A percentile compares a stretch with the other conserved stretches of the same genome.
phyloP scores from a whole-genome alignment of 768 basidiomycete species.

The Megacollybia marginata region DNA sequence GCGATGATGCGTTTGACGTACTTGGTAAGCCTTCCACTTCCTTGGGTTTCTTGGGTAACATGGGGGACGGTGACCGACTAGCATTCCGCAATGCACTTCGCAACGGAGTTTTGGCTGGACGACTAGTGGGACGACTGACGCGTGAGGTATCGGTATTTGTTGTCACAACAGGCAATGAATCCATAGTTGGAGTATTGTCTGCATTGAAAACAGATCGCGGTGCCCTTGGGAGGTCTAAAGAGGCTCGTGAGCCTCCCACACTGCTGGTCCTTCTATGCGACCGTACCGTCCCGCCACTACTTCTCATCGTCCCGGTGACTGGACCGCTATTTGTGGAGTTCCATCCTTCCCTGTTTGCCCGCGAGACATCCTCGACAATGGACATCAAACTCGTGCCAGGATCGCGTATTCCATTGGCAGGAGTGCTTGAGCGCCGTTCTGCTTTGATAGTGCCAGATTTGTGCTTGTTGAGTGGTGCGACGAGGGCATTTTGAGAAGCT shows the following conservation, averaged over 20 bases:
- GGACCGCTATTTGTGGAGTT: neutral
- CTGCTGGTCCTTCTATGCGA: neutral
- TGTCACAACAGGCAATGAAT: neutral
- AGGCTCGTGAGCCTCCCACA: constrained; percentile 4
- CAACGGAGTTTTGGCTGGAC: constrained; percentile 42
- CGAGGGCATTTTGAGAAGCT: neutral
- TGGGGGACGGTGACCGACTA: constrained; percentile 44
- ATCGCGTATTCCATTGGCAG: constrained; percentile 3
- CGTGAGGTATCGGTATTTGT: neutral
- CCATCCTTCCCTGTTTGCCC: constrained; percentile 22
- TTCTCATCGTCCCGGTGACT: constrained; percentile 1
- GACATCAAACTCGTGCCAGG: constrained; percentile 47
- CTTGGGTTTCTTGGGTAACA: neutral
- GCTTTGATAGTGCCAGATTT: constrained; percentile 1
- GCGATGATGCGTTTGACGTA: neutral
- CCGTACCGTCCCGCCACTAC: constrained; percentile 16
- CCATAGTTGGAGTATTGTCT: neutral
- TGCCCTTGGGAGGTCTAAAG: constrained; percentile 38
- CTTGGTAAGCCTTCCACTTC: constrained; percentile 5
- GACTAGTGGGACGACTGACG: constrained; percentile 5
- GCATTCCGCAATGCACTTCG: constrained; percentile 55
- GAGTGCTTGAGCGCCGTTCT: constrained; percentile 12
- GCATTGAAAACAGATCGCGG: constrained; percentile 28
- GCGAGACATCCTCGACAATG: constrained; percentile 57
- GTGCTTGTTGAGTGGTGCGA: neutral